A percentile compares a stretch with the other conserved stretches of the same genome.
These are phyloP conservation scores for Candida manassasensis DNA, from an alignment of 805 yeast species.

Conservation along the genomic window DNA sequence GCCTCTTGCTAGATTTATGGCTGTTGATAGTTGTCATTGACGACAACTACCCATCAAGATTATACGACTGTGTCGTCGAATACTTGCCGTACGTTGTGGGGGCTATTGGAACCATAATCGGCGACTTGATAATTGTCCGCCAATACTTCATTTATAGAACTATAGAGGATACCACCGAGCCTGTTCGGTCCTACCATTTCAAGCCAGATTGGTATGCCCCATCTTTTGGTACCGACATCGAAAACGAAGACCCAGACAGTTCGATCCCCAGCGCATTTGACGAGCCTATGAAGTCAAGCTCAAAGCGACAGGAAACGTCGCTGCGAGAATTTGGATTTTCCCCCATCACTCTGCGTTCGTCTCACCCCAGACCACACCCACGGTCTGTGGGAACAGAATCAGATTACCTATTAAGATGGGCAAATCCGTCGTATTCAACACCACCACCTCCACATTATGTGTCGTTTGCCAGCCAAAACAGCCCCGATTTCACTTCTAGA, in stretches of 20 bases:
- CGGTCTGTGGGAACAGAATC: neutral
- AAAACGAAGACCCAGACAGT: neutral
- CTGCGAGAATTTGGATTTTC: neutral
- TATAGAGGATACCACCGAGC: neutral
- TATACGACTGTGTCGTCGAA: slow-evolving; percentile 29
- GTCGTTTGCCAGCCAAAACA: slow-evolving; percentile 5
- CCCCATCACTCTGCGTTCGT: neutral
- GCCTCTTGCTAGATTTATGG: slow-evolving; percentile 19
- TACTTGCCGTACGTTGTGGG: slow-evolving; percentile 81
- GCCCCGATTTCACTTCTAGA: neutral
- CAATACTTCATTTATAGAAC: slow-evolving; percentile 20
- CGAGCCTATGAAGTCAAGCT: neutral
- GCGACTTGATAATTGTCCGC: slow-evolving; percentile 36
- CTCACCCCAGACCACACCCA: neutral
- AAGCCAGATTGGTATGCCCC: slow-evolving; percentile 39
- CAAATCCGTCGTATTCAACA: slow-evolving; percentile 2
- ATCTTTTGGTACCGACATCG: slow-evolving; percentile 8
- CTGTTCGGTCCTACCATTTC: slow-evolving; percentile 5
- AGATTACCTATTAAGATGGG: neutral
- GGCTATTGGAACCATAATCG: slow-evolving; percentile 73
- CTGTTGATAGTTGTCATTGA: slow-evolving; percentile 15
- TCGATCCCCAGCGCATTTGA: neutral
- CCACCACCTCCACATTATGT: slow-evolving; percentile 18
- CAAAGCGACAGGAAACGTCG: neutral
- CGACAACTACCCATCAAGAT: slow-evolving; percentile 10